Evolutionary conservation across 768 basidiomycete genomes (phyloP).

Genomic region (Neoboletus magnificus): DNA sequence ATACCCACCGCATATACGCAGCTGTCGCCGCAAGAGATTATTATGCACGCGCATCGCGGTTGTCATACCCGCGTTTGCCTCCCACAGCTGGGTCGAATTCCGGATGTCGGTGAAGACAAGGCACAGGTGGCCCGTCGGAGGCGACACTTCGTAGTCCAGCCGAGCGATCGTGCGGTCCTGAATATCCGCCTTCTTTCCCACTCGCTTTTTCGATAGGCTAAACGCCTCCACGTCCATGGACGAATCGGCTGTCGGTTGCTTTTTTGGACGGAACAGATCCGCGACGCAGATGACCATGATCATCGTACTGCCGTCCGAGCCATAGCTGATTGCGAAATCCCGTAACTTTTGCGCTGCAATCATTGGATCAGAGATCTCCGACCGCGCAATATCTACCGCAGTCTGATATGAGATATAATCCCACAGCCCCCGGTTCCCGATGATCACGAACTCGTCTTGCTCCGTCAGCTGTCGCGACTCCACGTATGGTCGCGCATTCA

Average conservation of each 20-base stretch:
- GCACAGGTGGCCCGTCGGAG: slow-evolving; percentile 84
- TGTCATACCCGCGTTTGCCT: slow-evolving; percentile 92
- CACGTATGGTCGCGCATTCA: slow-evolving; percentile 87
- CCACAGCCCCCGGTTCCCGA: slow-evolving; percentile 93
- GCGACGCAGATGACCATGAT: slow-evolving; percentile 93
- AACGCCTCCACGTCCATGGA: slow-evolving; percentile 39
- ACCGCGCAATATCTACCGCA: slow-evolving; percentile 91
- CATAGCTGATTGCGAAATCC: slow-evolving; percentile 96
- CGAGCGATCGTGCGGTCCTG: slow-evolving; percentile 57
- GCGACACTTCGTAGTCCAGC: slow-evolving; percentile 73
- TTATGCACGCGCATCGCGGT: slow-evolving; percentile 92
- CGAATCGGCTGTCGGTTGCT: slow-evolving; percentile 35
- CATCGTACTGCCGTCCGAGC: slow-evolving; percentile 91
- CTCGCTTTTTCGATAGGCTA: slow-evolving; percentile 29
- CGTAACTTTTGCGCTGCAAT: slow-evolving; percentile 95
- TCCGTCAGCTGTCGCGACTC: slow-evolving; percentile 65
- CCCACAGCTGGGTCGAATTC: slow-evolving; percentile 96
- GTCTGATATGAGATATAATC: slow-evolving; percentile 92
- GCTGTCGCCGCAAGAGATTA: slow-evolving; percentile 73
- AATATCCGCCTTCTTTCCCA: slow-evolving; percentile 46
- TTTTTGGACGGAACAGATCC: slow-evolving; percentile 65
- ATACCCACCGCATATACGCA: slow-evolving; percentile 91
- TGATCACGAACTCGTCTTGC: slow-evolving; percentile 93
- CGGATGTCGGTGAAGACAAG: slow-evolving; percentile 98
- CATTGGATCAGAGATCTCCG: slow-evolving; percentile 65